These are phyloP conservation scores for Phyllosticta citriasiana DNA, from an alignment of 2,329 filamentous ascomycete genomes.

Conservation along the genomic window DNA sequence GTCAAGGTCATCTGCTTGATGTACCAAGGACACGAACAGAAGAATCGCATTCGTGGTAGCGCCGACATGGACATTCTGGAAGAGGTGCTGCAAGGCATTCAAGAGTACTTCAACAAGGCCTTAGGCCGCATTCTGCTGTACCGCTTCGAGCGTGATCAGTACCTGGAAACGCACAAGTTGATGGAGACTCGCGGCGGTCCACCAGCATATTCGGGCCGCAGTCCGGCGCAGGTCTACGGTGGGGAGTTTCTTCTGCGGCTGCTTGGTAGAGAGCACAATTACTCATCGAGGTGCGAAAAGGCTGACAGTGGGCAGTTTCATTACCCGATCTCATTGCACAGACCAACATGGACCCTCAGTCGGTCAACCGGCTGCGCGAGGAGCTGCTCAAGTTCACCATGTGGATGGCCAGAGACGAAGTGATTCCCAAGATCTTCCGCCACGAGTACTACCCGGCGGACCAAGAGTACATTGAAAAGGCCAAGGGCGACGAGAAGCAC, in stretches of 20 bases:
- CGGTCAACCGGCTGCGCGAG: constrained; percentile 76
- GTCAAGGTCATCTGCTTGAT: constrained; percentile 71
- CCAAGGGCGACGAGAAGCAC: constrained; percentile 27
- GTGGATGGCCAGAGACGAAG: constrained; percentile 62
- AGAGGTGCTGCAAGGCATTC: constrained; percentile 76
- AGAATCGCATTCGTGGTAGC: constrained; percentile 54
- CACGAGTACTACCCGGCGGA: constrained; percentile 64
- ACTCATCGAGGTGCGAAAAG: neutral
- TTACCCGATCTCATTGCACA: constrained; percentile 91
- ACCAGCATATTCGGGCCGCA: constrained; percentile 48
- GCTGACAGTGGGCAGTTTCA: constrained; percentile 43
- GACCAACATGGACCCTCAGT: constrained; percentile 94
- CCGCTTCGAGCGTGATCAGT: constrained; percentile 86
- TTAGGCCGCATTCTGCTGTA: constrained; percentile 86
- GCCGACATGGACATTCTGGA: constrained; percentile 77
- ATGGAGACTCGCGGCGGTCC: constrained; percentile 46
- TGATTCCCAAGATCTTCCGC: constrained; percentile 68
- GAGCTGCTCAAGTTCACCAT: constrained; percentile 78
- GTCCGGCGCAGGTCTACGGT: constrained; percentile 74
- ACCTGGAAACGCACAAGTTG: constrained; percentile 62
- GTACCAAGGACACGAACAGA: constrained; percentile 62
- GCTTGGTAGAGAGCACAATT: constrained; percentile 53
- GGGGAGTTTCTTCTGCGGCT: constrained; percentile 85
- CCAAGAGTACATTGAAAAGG: constrained; percentile 62
- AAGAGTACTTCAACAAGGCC: constrained; percentile 88